Base-by-base conservation (phyloP, 2,329 filamentous ascomycete genomes). In the Exophiala sp. region DNA sequence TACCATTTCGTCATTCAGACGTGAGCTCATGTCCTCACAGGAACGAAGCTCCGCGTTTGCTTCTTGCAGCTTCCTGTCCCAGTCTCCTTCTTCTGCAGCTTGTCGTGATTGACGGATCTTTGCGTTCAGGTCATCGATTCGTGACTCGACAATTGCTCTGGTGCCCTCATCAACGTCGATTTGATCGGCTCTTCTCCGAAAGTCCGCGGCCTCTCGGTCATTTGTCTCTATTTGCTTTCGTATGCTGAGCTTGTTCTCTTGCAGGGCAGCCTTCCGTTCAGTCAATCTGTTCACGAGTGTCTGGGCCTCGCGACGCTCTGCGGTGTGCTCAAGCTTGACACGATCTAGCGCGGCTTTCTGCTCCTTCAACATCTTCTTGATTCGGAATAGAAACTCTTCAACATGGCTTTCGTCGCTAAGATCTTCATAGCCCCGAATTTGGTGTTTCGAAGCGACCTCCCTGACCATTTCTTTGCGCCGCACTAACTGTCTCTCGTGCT, bases 121-220 rank as follows among this genome's bases (percentile, higher is more conserved):
- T 14, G 72, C 70, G 53, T 85, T 79, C 0, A 86, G 75, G 32
- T 93, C 86, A 30, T 81, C 78, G 42, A 86, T 78, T 46, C 85
- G 83, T 13, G 82, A 79, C 60, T 93, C 85, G 5, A 96, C 74
- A 2, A 86, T 74, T 21, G 86, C 85, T 65, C 88, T 87, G 24
- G 80, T 80, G 2, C 90, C 90, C 69, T 97, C 91, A 60, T 98
- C 91, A 23, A 90, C 77, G 29, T 85, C 78, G 48, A 98, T 83
- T n/a, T 74, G 73, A 60, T 84, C 77, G 24, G 88, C 73, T 24
- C 85, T 80, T 40, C 72, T 76, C 63, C 95, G 87, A 27, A 90
- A 73, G 1, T 72, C 70, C 2, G 69, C 69, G 5, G 83, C 80
- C 46, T 85, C 85, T 62, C 78, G 82, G 52, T 95, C 88, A 58